Percentiles rank a stretch among this genome's conserved stretches.
Evolutionary conservation across 768 basidiomycete genomes (phyloP).

Genomic region (Leccinum ochraceum): DNA sequence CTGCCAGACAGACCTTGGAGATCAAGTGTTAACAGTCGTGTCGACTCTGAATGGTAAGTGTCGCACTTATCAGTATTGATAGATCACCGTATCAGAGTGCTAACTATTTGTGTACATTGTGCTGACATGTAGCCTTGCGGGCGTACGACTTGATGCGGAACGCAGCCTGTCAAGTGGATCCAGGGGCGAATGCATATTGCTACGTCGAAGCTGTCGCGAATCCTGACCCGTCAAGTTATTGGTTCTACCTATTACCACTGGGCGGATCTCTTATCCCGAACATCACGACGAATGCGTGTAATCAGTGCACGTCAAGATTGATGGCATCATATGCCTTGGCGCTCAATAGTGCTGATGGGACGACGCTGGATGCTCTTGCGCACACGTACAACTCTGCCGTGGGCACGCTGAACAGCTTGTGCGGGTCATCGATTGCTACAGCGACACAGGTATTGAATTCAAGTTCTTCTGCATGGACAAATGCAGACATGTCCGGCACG

Average conservation of each 20-base stretch:
- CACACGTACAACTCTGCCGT: conserved; percentile 53
- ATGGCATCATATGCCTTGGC: conserved; percentile 55
- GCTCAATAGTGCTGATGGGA: conserved; percentile 37
- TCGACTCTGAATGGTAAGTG: conserved; percentile 56
- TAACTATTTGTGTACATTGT: neutral
- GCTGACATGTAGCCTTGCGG: conserved; percentile 48
- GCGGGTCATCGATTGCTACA: conserved; percentile 52
- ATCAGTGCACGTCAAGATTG: conserved; percentile 59
- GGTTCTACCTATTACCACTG: conserved; percentile 69
- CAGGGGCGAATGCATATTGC: conserved; percentile 66
- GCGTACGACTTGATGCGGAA: conserved; percentile 63
- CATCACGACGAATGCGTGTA: conserved; percentile 55
- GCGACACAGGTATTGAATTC: conserved; percentile 15
- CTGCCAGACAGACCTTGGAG: conserved; percentile 58
- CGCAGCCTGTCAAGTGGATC: conserved; percentile 60
- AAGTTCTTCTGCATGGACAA: conserved; percentile 13
- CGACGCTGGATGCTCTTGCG: conserved; percentile 39
- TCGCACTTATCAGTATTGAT: neutral
- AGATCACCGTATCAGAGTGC: neutral
- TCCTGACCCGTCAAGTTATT: conserved; percentile 64
- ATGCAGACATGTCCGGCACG: conserved; percentile 5
- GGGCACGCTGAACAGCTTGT: conserved; percentile 44
- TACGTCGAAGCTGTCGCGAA: conserved; percentile 63
- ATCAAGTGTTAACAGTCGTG: conserved; percentile 51
- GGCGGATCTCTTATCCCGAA: conserved; percentile 52